Base-by-base conservation (phyloP, 352 stramenopile genomes). In the Aphanomyces euteiches region DNA sequence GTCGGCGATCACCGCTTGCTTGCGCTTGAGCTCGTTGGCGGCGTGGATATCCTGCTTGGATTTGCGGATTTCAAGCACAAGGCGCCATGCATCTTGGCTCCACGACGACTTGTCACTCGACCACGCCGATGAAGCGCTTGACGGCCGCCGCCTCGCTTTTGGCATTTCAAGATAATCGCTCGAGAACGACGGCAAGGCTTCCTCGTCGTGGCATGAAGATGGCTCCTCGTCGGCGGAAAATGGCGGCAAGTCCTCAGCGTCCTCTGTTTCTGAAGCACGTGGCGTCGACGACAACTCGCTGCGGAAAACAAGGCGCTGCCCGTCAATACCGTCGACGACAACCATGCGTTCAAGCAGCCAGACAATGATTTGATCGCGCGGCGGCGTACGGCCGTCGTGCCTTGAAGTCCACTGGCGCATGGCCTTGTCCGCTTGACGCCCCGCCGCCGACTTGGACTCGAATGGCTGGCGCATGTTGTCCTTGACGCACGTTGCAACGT, bases 341-440 rank as follows among this genome's bases (percentile, higher is more conserved):
- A 82, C 43, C 77, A 88, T 83, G 47, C 82, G 81, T 17, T 74
- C 68, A 39, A 92, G 77, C 66, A 92, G 70, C 82, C 84, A 92
- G 36, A 65, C 56, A 12, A 75, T 75, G 40, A 88, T 75, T 38
- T 90, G 76, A 39, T 87, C 75, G 43, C 78, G 79, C 15, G 75
- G 67, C 5, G 81, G 84, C 5, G 82, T 67, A n/a, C n/a, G 28
- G 28, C 28, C 28, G 21, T 66, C 39, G 58, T 66, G 58, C 58
- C 53, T 53, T 48, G 39, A 37, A 1, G 38, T 53, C 58, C 58
- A 66, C 34, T 21, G 39, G 8, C 38, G 58, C 7, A 66, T 53
- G 7, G 58, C 58, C 15, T 28, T 7, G 39, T 66, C 58, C 12
- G 58, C 56, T 19, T 41, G 56, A 28, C n/a, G 12, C 17, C 50